Base-by-base conservation (phyloP, 768 basidiomycete species). In the Pluteus cervinus region DNA sequence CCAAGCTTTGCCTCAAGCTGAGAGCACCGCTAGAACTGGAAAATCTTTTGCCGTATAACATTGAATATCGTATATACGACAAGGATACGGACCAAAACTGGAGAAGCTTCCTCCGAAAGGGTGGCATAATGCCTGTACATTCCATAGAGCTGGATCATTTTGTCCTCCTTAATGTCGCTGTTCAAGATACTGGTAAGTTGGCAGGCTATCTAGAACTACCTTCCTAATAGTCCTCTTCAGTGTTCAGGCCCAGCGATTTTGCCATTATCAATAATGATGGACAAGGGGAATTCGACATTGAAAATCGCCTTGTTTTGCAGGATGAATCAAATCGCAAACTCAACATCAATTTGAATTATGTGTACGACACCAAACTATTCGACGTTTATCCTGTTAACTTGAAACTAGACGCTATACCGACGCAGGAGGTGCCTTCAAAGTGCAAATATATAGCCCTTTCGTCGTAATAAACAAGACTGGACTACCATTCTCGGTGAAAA, bases 51-150 rank as follows among this genome's bases (percentile, higher is more conserved):
- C 96, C 96, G 1, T 96, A 83, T 61, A 91, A 97, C 50, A 60
- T 98, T 35, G 83, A 91, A 50, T 99, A 96, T 63, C 77, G 91
- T n/a, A 86, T 98, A 23, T 97, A 91, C 47, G 93, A 99, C 68
- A 96, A 92, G 64, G 78, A 96, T 45, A 82, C 86, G 0, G 81
- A 91, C 50, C 87, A 91, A 51, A 93, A 94, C 52, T 97, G 92
- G 82, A 80, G 79, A 46, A 93, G 87, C 54, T 99, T 90, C 62
- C 68, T 98, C 11, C 76, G 93, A 30, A 79, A 87, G 51, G 94
- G 96, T 20, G 94, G 93, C 5, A 69, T 91, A 26, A 94, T 94
- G 80, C 96, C 96, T 3, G 83, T 98, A 12, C 96, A 98, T 54
- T 92, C 90, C 2, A 88, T 96, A 18, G 92, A 98, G 52, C 67